Conservation (phyloP, 495 filamentous ascomycete species). For the Penicillium bovifimosum region DNA sequence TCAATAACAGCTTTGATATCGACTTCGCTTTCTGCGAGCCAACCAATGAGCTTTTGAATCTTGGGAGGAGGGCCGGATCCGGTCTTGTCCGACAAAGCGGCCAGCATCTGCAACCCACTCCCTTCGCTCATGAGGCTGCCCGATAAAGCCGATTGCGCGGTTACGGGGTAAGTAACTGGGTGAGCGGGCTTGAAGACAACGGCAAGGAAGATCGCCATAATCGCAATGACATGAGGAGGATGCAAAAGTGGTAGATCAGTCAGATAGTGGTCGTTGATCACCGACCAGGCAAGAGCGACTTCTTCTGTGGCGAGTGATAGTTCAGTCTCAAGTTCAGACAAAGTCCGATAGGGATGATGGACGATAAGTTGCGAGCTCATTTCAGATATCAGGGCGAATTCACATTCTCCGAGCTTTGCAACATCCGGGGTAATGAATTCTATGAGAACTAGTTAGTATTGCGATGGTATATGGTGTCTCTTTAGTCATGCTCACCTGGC, state of each 20-base stretch:
- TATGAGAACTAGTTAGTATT: conserved; percentile 27
- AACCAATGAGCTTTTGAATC: conserved; percentile 70
- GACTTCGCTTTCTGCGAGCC: conserved; percentile 88
- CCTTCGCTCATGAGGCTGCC: conserved; percentile 38
- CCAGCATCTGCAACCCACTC: conserved; percentile 36
- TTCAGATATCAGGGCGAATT: conserved; percentile 92
- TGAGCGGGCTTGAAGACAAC: conserved; percentile 66
- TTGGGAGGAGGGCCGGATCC: conserved; percentile 42
- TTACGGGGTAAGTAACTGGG: conserved; percentile 33
- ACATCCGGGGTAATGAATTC: conserved; percentile 77
- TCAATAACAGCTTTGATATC: conserved; percentile 91
- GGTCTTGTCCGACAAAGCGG: conserved; percentile 33
- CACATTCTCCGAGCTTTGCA: conserved; percentile 89
- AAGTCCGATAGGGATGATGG: conserved; percentile 92
- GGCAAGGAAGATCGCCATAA: conserved; percentile 83
- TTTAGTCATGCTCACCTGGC: conserved; percentile 54
- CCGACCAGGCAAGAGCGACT: conserved; percentile 66
- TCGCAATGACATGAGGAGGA: conserved; percentile 82
- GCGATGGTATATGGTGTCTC: neutral
- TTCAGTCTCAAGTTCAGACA: conserved; percentile 64
- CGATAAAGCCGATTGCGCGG: conserved; percentile 36
- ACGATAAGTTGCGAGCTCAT: conserved; percentile 92
- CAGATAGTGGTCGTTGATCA: conserved; percentile 95
- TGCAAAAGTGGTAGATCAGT: conserved; percentile 87
- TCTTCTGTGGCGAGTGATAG: conserved; percentile 75